Percentiles rank a stretch among this genome's conserved stretches.
phyloP scores from a whole-genome alignment of 2,329 filamentous ascomycete species.

The Colletotrichum sp. region DNA sequence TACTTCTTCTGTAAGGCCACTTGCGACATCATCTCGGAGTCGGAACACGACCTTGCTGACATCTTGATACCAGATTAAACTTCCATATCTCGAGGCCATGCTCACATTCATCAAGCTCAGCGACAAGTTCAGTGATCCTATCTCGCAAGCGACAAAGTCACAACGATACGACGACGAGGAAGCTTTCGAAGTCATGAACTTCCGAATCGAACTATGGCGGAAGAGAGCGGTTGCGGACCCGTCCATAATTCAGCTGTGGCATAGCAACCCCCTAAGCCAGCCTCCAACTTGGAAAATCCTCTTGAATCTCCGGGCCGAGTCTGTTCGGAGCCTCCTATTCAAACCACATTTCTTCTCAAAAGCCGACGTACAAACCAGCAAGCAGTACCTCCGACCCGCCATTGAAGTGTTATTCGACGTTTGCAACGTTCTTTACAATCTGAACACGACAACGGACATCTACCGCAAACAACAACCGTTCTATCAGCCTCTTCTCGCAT shows the following conservation, averaged over 20 bases:
- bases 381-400: not conserved
- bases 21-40: accelerated
- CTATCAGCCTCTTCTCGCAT: not conserved
- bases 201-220: conserved; percentile 29
- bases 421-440: not conserved
- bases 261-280: not conserved
- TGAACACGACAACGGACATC: not conserved
- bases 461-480: not conserved
- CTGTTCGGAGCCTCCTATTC: not conserved
- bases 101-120: conserved; percentile 23
- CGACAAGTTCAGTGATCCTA: conserved; percentile 24
- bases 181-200: conserved; percentile 31
- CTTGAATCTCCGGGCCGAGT: not conserved
- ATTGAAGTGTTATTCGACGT: not conserved
- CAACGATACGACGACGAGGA: conserved; percentile 27
- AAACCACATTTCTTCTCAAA: not conserved
- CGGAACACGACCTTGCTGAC: not conserved
- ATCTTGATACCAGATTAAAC: not conserved
- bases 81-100: conserved; percentile 24
- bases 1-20: not conserved
- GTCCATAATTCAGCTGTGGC: not conserved
- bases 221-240: conserved; percentile 24
- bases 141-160: conserved; percentile 10
- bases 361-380: not conserved
- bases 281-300: not conserved